A percentile compares a stretch with the other conserved stretches of the same genome.
These are phyloP conservation scores for Puccinia novopanici DNA, from an alignment of 1,284 basidiomycete species.

Conservation along the genomic window DNA sequence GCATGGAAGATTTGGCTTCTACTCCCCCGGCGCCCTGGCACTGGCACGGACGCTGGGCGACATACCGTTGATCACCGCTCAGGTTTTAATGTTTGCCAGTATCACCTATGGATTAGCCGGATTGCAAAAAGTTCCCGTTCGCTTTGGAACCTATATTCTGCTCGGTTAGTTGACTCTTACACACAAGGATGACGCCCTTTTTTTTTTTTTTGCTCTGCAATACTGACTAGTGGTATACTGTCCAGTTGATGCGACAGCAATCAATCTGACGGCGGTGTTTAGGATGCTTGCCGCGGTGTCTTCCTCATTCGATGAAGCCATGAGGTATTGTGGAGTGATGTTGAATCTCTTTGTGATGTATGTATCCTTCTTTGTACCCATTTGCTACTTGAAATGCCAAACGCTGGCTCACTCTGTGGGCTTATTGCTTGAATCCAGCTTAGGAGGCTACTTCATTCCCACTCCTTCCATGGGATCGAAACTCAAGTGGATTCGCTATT, in stretches of 20 bases:
- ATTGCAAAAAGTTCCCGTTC: slow-evolving; percentile 52
- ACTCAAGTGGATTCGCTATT: slow-evolving; percentile 56
- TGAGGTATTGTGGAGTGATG: slow-evolving; percentile 55
- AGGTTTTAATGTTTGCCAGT: slow-evolving; percentile 55
- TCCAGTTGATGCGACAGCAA: slow-evolving; percentile 53
- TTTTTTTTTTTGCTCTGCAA: slow-evolving; percentile 45
- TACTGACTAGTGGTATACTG: slow-evolving; percentile 54
- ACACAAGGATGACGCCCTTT: not conserved
- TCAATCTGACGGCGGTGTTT: slow-evolving; percentile 56
- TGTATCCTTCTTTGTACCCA: not conserved
- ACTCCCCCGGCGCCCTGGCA: slow-evolving; percentile 54
- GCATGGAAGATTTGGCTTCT: slow-evolving; percentile 56
- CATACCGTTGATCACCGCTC: slow-evolving; percentile 55
- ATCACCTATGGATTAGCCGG: slow-evolving; percentile 56
- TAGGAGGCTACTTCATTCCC: slow-evolving; percentile 57
- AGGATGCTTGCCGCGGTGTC: slow-evolving; percentile 55
- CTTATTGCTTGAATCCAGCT: slow-evolving; percentile 47
- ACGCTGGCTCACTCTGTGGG: not conserved
- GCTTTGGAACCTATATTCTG: slow-evolving; percentile 36
- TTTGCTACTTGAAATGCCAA: not conserved
- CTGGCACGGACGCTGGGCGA: slow-evolving; percentile 55
- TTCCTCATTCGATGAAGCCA: slow-evolving; percentile 57
- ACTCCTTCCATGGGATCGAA: slow-evolving; percentile 54
- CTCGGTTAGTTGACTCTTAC: slow-evolving; percentile 16
- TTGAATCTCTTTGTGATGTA: slow-evolving; percentile 57